These are phyloP conservation scores for Pholiota molesta DNA, from an alignment of 768 basidiomycete species.

Conservation along the genomic window DNA sequence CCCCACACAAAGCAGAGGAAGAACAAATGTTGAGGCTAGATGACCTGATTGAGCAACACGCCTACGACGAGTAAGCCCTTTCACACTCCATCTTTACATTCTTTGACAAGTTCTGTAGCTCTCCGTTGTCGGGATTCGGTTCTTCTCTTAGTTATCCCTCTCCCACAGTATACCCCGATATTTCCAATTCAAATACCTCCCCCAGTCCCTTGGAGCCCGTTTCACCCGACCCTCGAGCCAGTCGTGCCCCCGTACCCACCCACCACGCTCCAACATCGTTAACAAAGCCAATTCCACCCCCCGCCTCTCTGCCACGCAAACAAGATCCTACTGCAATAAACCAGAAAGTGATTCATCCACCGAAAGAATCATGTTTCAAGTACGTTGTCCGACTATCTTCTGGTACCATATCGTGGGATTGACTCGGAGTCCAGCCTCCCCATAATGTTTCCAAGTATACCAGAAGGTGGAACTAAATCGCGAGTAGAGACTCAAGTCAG, in stretches of 20 bases:
- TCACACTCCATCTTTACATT: constrained; percentile 14
- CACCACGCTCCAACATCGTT: constrained; percentile 44
- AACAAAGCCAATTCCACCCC: constrained; percentile 72
- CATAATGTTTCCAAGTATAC: constrained; percentile 83
- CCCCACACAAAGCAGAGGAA: constrained; percentile 50
- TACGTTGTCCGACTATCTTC: constrained; percentile 36
- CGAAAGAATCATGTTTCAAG: constrained; percentile 80
- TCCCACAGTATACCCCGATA: constrained; percentile 29
- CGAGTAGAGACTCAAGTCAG: constrained; percentile 96
- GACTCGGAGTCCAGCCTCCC: constrained; percentile 54
- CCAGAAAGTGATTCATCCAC: constrained; percentile 68
- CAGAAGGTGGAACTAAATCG: constrained; percentile 83
- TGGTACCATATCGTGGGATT: constrained; percentile 12
- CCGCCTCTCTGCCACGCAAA: constrained; percentile 59
- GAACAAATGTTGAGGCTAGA: constrained; percentile 66
- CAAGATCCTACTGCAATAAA: constrained; percentile 49
- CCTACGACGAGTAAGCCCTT: constrained; percentile 71
- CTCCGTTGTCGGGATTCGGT: constrained; percentile 36
- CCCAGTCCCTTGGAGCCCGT: constrained; percentile 23
- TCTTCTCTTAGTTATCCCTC: constrained; percentile 34
- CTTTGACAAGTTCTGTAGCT: constrained; percentile 27
- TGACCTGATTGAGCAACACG: constrained; percentile 74
- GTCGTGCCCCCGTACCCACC: constrained; percentile 34
- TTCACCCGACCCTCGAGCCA: constrained; percentile 32
- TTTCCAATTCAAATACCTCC: constrained; percentile 26